Base-by-base conservation (phyloP, 2,329 filamentous ascomycete genomes). In the Xenosphaeropsis pyriputrescens region DNA sequence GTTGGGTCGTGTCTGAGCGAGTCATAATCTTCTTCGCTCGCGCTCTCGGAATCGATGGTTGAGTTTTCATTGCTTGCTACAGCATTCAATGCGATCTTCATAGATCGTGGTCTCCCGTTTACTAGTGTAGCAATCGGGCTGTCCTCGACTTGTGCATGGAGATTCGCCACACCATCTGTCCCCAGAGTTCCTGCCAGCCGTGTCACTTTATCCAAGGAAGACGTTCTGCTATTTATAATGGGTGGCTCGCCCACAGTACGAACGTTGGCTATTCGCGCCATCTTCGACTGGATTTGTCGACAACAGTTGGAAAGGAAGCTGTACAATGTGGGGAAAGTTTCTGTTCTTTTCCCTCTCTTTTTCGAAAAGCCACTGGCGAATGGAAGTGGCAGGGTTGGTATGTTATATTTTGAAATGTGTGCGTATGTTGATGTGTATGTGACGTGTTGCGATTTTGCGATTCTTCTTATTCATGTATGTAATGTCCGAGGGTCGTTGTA, bases 11-110 rank as follows among this genome's bases (percentile, higher is more conserved):
- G 49, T 31, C 37, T 47, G 13, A 54, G 26, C 6, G 47, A 37
- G 42, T 54, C 52, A 32, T 53, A 53, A 33, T 54, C 50, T 38
- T 54, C 52, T 38, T 53, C 48, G 17, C 50, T 52, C 13, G 44
- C 40, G 6, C 34, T 50, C 29, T 53, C 50, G 11, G 48, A 47
- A 26, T 26, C 22, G 8, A 39, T 43, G 14, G 32, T 45, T 5
- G 36, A 39, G 34, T 40, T 32, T 14, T 40, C 29, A 13, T 30
- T 34, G 22, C 26, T 35, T 5, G 36, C 35, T 13, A 37, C 41
- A 7, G 40, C 41, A 32, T 49, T 45, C 13, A 53, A 39, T 26
- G 47, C 48, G n/a, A n/a, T 36, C 35, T 52, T 50, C 30, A 53
- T 15, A 18, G 50, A 51, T 17, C 43, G 40, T 19, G 51, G 44